Evolutionary conservation across 176 grass and related monocot species (phyloP).

Genomic region (Hyparrhenia diplandra): DNA sequence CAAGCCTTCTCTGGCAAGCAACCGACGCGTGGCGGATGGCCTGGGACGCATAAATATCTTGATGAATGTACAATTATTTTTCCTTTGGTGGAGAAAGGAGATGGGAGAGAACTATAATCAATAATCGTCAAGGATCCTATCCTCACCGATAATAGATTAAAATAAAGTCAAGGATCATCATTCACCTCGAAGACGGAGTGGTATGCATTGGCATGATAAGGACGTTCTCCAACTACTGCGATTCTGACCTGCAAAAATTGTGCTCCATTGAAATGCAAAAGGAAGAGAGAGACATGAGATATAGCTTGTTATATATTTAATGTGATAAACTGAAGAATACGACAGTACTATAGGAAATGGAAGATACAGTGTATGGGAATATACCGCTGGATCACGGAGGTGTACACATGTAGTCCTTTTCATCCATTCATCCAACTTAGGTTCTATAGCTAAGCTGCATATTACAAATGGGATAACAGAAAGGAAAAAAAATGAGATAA

Average conservation of each 20-base stretch:
- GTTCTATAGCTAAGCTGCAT: neutral
- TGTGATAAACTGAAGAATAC: neutral
- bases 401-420: constrained; percentile 28
- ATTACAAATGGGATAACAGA: neutral
- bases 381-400: constrained; percentile 34
- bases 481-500: neutral
- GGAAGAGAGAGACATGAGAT: neutral
- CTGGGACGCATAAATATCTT: constrained; percentile 24
- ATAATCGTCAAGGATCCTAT: neutral
- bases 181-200: constrained; percentile 36
- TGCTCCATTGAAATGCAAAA: neutral
- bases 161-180: neutral
- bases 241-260: constrained; percentile 13
- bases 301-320: neutral
- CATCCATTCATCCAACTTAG: constrained; percentile 33
- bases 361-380: neutral
- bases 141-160: neutral
- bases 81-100: neutral
- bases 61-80: constrained; percentile 1
- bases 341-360: neutral
- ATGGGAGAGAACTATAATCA: neutral
- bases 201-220: constrained; percentile 5
- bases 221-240: constrained; percentile 1
- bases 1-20: constrained; percentile 43
- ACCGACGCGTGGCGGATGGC: constrained; percentile 45